These are phyloP conservation scores for Trametes cingulata DNA, from an alignment of 768 basidiomycete genomes.

Conservation along the genomic window DNA sequence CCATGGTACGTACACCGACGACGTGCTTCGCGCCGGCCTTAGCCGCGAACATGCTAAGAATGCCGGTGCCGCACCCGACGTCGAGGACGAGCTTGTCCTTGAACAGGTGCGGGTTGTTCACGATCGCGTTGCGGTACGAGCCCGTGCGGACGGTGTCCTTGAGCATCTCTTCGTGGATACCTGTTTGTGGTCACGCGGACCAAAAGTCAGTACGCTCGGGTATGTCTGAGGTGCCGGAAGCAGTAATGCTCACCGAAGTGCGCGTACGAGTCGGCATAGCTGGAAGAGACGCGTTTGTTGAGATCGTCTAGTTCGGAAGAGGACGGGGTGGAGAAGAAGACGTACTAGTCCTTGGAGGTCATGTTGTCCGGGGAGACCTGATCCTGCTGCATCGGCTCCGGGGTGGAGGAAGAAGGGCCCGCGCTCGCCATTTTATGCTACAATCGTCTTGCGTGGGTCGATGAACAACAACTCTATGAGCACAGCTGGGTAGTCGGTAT, in stretches of 20 bases:
- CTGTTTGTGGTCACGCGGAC: constrained; percentile 39
- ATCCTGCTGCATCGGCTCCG: constrained; percentile 28
- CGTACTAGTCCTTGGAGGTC: constrained; percentile 90
- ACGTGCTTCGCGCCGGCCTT: constrained; percentile 94
- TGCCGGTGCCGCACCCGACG: constrained; percentile 98
- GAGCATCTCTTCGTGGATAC: constrained; percentile 99
- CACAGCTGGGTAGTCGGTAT: neutral
- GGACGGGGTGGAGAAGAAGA: constrained; percentile 11
- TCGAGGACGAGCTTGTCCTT: constrained; percentile 96
- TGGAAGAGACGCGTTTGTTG: constrained; percentile 34
- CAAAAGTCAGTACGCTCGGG: neutral
- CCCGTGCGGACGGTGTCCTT: constrained; percentile 95
- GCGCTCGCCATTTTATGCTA: constrained; percentile 30
- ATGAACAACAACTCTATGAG: neutral
- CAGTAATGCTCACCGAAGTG: constrained; percentile 67
- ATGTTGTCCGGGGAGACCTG: constrained; percentile 34
- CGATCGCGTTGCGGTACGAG: constrained; percentile 91
- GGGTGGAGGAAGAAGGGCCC: constrained; percentile 30
- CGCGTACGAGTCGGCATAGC: constrained; percentile 95
- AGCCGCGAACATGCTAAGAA: constrained; percentile 96
- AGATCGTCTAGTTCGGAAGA: constrained; percentile 28
- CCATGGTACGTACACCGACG: constrained; percentile 68
- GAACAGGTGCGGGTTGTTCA: constrained; percentile 94
- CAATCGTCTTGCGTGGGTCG: neutral
- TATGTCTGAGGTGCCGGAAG: too few species aligned